These are phyloP conservation scores for Phytophthora citrophthora DNA, from an alignment of 352 stramenopile species.

Conservation along the genomic window DNA sequence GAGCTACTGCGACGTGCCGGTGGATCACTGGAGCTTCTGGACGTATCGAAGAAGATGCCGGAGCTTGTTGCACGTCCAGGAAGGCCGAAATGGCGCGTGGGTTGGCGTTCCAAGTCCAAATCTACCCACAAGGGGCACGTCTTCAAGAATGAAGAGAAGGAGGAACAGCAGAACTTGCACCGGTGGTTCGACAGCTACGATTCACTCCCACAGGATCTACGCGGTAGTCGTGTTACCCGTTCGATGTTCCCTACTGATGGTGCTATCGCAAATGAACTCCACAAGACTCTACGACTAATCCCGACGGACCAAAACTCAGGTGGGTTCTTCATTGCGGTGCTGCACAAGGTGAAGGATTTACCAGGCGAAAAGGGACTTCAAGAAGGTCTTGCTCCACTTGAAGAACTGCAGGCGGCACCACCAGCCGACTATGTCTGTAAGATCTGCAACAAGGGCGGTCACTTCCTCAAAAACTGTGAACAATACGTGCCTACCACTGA, in stretches of 20 bases:
- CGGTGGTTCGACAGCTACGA: conserved; percentile 82
- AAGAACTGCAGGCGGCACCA: conserved; percentile 54
- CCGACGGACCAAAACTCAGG: conserved; percentile 98
- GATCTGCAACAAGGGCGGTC: conserved; percentile 61
- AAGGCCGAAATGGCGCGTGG: conserved; percentile 69
- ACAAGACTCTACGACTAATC: conserved; percentile 94
- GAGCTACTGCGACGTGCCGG: conserved; percentile 92
- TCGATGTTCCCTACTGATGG: conserved; percentile 88
- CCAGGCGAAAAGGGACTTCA: conserved; percentile 53
- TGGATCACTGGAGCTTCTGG: conserved; percentile 90
- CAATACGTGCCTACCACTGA: conserved; percentile 63
- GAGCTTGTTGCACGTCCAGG: conserved; percentile 61
- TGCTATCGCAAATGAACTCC: conserved; percentile 53
- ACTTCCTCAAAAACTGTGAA: conserved; percentile 80
- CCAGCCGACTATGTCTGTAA: conserved; percentile 82
- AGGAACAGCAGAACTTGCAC: conserved; percentile 45
- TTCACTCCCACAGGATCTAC: conserved; percentile 61
- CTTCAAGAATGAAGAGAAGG: conserved; percentile 46
- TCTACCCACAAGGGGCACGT: conserved; percentile 83
- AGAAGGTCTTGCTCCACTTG: conserved; percentile 51
- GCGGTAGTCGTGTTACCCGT: conserved; percentile 64
- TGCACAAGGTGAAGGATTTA: conserved; percentile 85
- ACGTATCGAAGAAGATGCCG: conserved; percentile 76
- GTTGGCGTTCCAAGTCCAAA: conserved; percentile 90
- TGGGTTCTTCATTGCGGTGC: conserved; percentile 98